These are phyloP conservation scores for Fusarium nanum DNA, from an alignment of 2,329 filamentous ascomycete genomes.

Conservation along the genomic window DNA sequence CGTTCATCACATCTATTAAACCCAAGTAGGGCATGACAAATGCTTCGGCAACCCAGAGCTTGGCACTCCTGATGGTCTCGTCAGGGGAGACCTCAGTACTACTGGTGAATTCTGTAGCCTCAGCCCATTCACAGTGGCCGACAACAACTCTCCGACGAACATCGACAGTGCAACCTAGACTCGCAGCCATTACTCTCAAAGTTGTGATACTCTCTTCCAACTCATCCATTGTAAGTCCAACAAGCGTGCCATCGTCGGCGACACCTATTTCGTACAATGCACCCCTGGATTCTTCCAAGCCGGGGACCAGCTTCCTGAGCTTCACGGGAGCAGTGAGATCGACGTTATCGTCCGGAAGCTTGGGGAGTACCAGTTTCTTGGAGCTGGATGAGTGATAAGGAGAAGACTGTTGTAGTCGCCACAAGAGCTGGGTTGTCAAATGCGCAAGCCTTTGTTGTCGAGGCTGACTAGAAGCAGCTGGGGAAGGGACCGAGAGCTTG, in stretches of 20 bases:
- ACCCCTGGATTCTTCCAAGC: conserved; percentile 91
- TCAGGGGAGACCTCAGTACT: conserved; percentile 39
- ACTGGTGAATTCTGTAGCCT: conserved; percentile 53
- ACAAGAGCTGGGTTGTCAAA: conserved; percentile 92
- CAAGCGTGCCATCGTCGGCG: conserved; percentile 90
- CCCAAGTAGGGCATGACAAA: conserved; percentile 81
- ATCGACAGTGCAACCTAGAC: conserved; percentile 86
- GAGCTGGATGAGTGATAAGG: conserved; percentile 87
- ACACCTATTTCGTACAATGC: conserved; percentile 97
- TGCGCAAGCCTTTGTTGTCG: conserved; percentile 89
- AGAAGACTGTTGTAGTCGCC: conserved; percentile 94
- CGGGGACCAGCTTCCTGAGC: conserved; percentile 73
- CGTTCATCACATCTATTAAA: conserved; percentile 37
- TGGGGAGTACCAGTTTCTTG: conserved; percentile 78
- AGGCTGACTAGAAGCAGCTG: conserved; percentile 69
- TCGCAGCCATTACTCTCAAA: conserved; percentile 89
- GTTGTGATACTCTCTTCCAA: conserved; percentile 91
- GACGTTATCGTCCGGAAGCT: conserved; percentile 73
- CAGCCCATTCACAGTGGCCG: conserved; percentile 82
- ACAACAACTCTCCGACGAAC: conserved; percentile 85
- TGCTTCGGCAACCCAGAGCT: conserved; percentile 90
- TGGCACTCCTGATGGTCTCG: conserved; percentile 55
- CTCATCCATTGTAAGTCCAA: conserved; percentile 90
- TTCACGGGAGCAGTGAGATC: conserved; percentile 60
- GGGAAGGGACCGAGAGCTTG: conserved; percentile 46